Conservation (phyloP, 306 rosid genomes). For the Vachellia collinsii region DNA sequence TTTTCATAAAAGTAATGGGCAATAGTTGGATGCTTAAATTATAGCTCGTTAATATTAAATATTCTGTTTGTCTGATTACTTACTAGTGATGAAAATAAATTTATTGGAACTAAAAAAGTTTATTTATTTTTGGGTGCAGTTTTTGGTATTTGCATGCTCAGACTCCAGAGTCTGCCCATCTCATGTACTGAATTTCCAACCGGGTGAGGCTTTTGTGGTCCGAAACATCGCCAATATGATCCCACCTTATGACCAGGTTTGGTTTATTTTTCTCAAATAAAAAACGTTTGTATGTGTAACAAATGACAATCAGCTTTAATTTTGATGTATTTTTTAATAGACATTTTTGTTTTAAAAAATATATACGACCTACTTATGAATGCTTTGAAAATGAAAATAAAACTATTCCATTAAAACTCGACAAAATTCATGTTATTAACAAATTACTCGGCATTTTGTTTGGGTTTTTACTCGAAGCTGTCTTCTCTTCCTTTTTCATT, state of each 20-base stretch:
- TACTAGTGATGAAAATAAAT: neutral
- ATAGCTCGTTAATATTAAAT: neutral
- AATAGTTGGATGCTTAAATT: neutral
- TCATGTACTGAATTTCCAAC: slow-evolving; percentile 86
- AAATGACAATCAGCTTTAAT: no score
- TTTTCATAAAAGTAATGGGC: neutral
- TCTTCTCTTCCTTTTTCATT: neutral
- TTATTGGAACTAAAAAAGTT: neutral
- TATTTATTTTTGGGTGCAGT: slow-evolving; percentile 51
- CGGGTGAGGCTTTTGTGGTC: slow-evolving; percentile 92
- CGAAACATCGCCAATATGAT: slow-evolving; percentile 99
- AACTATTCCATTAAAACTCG: neutral
- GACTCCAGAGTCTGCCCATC: slow-evolving; percentile 98
- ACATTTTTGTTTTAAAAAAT: neutral
- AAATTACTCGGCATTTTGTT: neutral
- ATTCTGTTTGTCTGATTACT: neutral
- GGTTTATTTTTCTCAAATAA: neutral
- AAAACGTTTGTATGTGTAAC: no score
- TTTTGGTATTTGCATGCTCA: slow-evolving; percentile 96
- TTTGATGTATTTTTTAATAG: neutral
- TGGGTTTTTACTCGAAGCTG: neutral
- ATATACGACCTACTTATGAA: neutral
- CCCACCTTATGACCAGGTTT: slow-evolving; percentile 88
- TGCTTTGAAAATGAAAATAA: neutral
- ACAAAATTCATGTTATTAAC: neutral